Evolutionary conservation across 2,329 filamentous ascomycete genomes (phyloP), one percentile per base, ranked within the genome.

Genomic region (Dactylella cylindrospora): DNA sequence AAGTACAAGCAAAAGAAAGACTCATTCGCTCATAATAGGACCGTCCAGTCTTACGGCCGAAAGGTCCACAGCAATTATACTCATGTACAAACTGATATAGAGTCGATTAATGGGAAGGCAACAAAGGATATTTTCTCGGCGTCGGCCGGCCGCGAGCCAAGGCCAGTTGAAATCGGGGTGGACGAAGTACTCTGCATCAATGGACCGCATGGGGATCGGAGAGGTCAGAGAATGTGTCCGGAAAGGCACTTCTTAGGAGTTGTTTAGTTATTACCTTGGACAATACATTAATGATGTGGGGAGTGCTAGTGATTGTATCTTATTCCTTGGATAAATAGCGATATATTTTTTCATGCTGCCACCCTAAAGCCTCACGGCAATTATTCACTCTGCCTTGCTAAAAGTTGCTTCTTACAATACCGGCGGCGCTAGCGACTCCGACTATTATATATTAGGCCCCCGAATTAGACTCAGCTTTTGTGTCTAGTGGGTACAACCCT

Each of bases 71-170:
- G 57, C 25, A 43, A 22, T 7, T 62, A 62, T 17, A 25, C 49
- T 12, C 36, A 39, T 7, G 41, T 62, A 7, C 35, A 29, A 8
- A 44, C 32, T 19, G 57, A 62, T 22, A 44, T 50, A 19, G 43
- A 62, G 35, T 44, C 19, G 28, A 49, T 62, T 17, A 62, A 62
- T 43, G 57, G 49, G n/a, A 32, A 45, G 25, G 25, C 49, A 6
- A 12, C 54, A 10, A 36, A 43, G 23, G 17, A 41, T n/a, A n/a
- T 49, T 36, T 12, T 28, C 10, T 12, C 15, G 3, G 9, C 19
- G 19, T 33, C 17, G 6, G 32, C 23, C 12, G 26, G 40, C 19
- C 36, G 31, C 39, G 31, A 29, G 10, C 15, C 22, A 19, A 9
- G 12, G 13, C 10, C 29, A 9, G 17, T 43, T 6, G 47, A 47